Evolutionary conservation across 2,329 filamentous ascomycete genomes (phyloP).

Genomic region (Exophiala sp.): DNA sequence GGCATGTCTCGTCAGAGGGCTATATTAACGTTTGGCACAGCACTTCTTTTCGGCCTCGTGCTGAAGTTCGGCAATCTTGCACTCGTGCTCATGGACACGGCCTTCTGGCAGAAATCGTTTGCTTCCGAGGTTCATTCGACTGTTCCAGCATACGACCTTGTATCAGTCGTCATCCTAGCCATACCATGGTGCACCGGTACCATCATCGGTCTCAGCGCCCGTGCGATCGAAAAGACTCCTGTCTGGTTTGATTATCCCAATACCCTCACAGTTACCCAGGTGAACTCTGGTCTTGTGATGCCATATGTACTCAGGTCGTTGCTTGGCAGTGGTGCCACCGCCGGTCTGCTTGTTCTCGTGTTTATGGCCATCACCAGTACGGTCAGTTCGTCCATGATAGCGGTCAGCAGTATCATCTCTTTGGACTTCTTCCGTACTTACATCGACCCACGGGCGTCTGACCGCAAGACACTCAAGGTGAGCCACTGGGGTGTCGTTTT

Average conservation of each 20-base stretch:
- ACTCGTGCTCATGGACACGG: conserved; percentile 52
- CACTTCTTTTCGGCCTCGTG: conserved; percentile 41
- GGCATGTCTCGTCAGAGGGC: not conserved
- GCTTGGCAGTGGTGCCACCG: conserved; percentile 42
- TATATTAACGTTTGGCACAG: not conserved
- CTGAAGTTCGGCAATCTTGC: conserved; percentile 50
- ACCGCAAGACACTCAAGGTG: conserved; percentile 41
- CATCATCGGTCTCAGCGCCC: conserved; percentile 44
- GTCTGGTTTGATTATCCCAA: conserved; percentile 46
- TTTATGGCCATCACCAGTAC: conserved; percentile 54
- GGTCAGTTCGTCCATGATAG: conserved; percentile 50
- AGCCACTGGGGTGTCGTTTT: conserved; percentile 49
- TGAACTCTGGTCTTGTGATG: conserved; percentile 47
- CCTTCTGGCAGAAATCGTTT: conserved; percentile 54
- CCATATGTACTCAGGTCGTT: conserved; percentile 45
- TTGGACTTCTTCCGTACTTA: conserved; percentile 53
- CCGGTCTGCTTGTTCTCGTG: conserved; percentile 46
- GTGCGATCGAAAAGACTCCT: conserved; percentile 46
- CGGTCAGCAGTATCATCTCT: conserved; percentile 50
- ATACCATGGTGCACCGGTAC: conserved; percentile 49
- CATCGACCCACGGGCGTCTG: conserved; percentile 45
- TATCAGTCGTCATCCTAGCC: conserved; percentile 44
- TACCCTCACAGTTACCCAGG: conserved; percentile 39
- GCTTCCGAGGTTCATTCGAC: conserved; percentile 47
- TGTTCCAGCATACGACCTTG: conserved; percentile 48